Base-by-base conservation (phyloP, 352 stramenopile species). In the Pythium coloratum region DNA sequence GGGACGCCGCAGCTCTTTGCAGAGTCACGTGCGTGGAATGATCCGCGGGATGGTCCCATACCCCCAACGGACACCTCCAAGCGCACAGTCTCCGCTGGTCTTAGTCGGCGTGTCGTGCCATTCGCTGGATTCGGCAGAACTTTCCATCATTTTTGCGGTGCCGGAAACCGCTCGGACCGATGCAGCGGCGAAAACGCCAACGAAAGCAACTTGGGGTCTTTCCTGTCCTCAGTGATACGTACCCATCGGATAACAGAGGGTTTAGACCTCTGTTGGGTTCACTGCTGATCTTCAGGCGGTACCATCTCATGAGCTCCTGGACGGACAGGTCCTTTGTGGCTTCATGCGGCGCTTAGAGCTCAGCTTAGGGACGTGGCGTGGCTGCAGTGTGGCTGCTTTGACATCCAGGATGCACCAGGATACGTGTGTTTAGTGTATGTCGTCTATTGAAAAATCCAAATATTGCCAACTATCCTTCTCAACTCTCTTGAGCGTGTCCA, bases 371-470 rank as follows among this genome's bases (percentile, higher is more conserved):
- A 24, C 20, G 20, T 24, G 20, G 20, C 20, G 33, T 38, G 36
- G 10, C 36, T 24, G 49, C 49, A 9, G 8, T 16, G 49, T 32
- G 51, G 14, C 32, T 26, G 16, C 12, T 40, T 4, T 6, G 32
- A 24, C 3, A 28, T 14, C 40, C 2, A 7, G 20, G n/a, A 34
- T 26, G 38, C 28, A 9, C 24, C 40, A 54, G 18, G 56, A 65
- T 47, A 20, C 32, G 47, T 40, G 8, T 46, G 1, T 66, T 20
- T 55, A 55, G 51, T 46, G 26, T 33, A 57, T 51, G 64, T 70
- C 64, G 64, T 70, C 64, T 70, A 70, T 70, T 70, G 56, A 68
- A 58, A 55, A 54, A 64, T 64, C 56, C 34, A 65, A 55, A 59
- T 64, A 40, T 47, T 38, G 20, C 18, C 46, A 32, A 53, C 20